Percentiles rank a stretch among this genome's conserved stretches.
These are phyloP conservation scores for Talaromyces sp. DNA, from an alignment of 2,329 filamentous ascomycete species.

Conservation along the genomic window DNA sequence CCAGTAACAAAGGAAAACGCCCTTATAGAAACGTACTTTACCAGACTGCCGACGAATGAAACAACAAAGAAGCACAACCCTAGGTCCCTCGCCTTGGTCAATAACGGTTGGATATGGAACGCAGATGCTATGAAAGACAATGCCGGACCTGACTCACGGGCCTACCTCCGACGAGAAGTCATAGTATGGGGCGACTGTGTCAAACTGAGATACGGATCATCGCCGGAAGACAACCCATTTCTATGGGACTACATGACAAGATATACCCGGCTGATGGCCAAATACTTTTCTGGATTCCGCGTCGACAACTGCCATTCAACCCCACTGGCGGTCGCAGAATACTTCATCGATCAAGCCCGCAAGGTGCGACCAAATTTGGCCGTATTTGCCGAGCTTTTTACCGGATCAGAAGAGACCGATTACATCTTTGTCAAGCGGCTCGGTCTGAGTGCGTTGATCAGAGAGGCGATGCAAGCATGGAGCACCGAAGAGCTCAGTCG, in stretches of 20 bases:
- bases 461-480: conserved; percentile 98
- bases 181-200: conserved; percentile 99
- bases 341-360: conserved; percentile 90
- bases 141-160: conserved; percentile 78
- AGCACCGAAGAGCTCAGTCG: conserved; percentile 87
- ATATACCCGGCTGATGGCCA: conserved; percentile 87
- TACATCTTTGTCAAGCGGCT: conserved; percentile 92
- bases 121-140: conserved; percentile 93
- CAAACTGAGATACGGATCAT: conserved; percentile 82
- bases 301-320: conserved; percentile 99
- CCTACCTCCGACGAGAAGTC: conserved; percentile 93
- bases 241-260: conserved; percentile 94
- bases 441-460: conserved; percentile 83
- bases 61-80: conserved; percentile 70
- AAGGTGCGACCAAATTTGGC: conserved; percentile 81
- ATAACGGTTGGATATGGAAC: conserved; percentile 99
- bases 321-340: conserved; percentile 87
- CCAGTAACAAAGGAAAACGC: conserved; percentile 71
- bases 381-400: conserved; percentile 92
- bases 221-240: conserved; percentile 80
- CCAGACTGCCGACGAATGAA: conserved; percentile 73
- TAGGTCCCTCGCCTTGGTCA: conserved; percentile 74
- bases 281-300: conserved; percentile 89
- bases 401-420: conserved; percentile 91
- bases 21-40: conserved; percentile 92